A percentile compares a stretch with the other conserved stretches of the same genome.
These are phyloP conservation scores for Leccinum olivaceopallidum DNA, from an alignment of 768 basidiomycete genomes.

Conservation along the genomic window DNA sequence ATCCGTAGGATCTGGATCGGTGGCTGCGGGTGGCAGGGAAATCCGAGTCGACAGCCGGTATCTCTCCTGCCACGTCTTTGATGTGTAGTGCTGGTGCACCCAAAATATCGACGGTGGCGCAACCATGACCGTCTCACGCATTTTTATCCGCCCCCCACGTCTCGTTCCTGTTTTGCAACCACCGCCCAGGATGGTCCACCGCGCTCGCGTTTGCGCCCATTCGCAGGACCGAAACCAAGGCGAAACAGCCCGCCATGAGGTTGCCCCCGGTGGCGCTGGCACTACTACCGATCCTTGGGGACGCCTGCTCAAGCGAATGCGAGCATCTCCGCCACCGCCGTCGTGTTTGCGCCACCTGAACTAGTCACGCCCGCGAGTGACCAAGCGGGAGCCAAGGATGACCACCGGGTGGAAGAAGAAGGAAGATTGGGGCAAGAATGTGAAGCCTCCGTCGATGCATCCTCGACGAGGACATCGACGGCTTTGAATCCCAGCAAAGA, in stretches of 20 bases:
- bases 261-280: constrained; percentile 52
- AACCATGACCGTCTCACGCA: constrained; percentile 32
- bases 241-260: constrained; percentile 47
- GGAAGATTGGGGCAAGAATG: constrained; percentile 83
- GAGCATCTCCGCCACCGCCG: constrained; percentile 54
- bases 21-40: constrained; percentile 35
- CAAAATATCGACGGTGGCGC: constrained; percentile 38
- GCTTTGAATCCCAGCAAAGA: constrained; percentile 65
- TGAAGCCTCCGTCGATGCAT: constrained; percentile 89
- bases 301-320: constrained; percentile 28
- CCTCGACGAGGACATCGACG: constrained; percentile 86
- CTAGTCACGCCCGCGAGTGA: constrained; percentile 38
- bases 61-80: constrained; percentile 39
- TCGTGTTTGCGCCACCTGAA: constrained; percentile 69
- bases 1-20: constrained; percentile 29
- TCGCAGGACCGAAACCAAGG: constrained; percentile 60
- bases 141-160: constrained; percentile 5
- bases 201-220: constrained; percentile 87
- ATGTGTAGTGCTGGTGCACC: constrained; percentile 20
- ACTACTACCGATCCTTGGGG: constrained; percentile 7
- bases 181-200: constrained; percentile 75
- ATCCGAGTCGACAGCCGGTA: constrained; percentile 50
- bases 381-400: constrained; percentile 29
- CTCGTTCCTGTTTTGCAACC: neutral
- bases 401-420: constrained; percentile 39